These are phyloP conservation scores for Metarhizium guizhouense DNA, from an alignment of 2,329 filamentous ascomycete genomes.

Conservation along the genomic window DNA sequence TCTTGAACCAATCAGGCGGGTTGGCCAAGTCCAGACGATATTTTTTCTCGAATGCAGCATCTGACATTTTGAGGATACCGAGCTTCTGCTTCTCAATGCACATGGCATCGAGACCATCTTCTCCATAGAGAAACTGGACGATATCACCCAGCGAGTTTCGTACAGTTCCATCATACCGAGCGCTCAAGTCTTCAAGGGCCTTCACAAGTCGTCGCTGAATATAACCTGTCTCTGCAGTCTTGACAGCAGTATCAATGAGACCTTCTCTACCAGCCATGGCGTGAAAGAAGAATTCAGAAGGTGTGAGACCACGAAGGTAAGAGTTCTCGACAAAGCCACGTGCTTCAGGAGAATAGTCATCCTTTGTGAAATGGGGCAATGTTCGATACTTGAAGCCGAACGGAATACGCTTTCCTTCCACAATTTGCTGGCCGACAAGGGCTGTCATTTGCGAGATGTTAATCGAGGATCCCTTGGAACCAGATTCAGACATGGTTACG, in stretches of 20 bases:
- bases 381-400: slow-evolving; percentile 99
- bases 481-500: slow-evolving; percentile 90
- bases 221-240: slow-evolving; percentile 98
- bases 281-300: slow-evolving; percentile 98
- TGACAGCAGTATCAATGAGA: slow-evolving; percentile 98
- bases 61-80: slow-evolving; percentile 74
- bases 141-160: slow-evolving; percentile 95
- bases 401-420: slow-evolving; percentile 97
- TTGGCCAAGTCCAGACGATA: slow-evolving; percentile 70
- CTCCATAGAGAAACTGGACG: slow-evolving; percentile 94
- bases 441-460: slow-evolving; percentile 99
- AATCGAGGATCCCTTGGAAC: slow-evolving; percentile 97
- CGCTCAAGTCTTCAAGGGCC: slow-evolving; percentile 93
- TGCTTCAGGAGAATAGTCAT: slow-evolving; percentile 95
- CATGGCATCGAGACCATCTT: slow-evolving; percentile 90
- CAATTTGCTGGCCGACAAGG: slow-evolving; percentile 93
- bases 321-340: slow-evolving; percentile 98
- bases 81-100: slow-evolving; percentile 90
- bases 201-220: slow-evolving; percentile 98
- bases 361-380: slow-evolving; percentile 95
- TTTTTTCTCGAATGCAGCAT: slow-evolving; percentile 66
- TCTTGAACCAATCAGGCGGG: slow-evolving; percentile 51
- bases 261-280: slow-evolving; percentile 99
- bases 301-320: slow-evolving; percentile 89
- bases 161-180: slow-evolving; percentile 94